Base-by-base conservation (phyloP, 2,329 filamentous ascomycete species). In the Cercospora citrullina region DNA sequence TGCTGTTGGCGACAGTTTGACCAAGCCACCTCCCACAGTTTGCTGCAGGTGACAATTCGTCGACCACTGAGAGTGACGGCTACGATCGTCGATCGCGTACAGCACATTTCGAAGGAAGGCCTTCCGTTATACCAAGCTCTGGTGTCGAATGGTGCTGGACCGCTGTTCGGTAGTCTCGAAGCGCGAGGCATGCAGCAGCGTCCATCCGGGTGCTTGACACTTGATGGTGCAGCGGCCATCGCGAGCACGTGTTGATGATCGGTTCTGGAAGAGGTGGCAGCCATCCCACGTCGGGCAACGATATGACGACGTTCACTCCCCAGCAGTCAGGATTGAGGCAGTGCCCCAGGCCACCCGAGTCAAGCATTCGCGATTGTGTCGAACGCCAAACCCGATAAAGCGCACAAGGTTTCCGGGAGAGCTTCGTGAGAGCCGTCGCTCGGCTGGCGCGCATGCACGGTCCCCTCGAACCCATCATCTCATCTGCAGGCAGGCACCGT, bases 301-400 rank as follows among this genome's bases (percentile, higher is more conserved):
- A 31, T 64, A 63, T 67, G 51, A 63, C 61, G 61, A 57, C 65
- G 23, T 14, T 26, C 23, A 18, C 21, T 28, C 28, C 39, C 5
- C 31, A 16, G 53, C 62, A 23, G 53, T 60, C 61, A 64, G 39
- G 36, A 36, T 64, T 31, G 59, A 58, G 64, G 48, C 59, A 63
- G 26, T 60, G 48, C 36, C 60, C 31, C 55, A 68, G 57, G 31
- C 14, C 31, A 31, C 48, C 55, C 62, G 57, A 65, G 42, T 66
- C 63, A 39, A n/a, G 53, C 33, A 48, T 26, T 53, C 16, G 42
- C 33, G 31, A 31, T 58, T 53, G 30, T 30, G 51, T 53, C 65
- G 58, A 18, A 63, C 63, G 69, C 65, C 65, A 68, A 66, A 60
- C 53, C 67, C 65, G 69, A 69, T 66, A 66, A 26, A 51, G 28